A percentile compares a stretch with the other conserved stretches of the same genome.
Conservation (phyloP, 768 basidiomycete species). For the Mycena galopus region DNA sequence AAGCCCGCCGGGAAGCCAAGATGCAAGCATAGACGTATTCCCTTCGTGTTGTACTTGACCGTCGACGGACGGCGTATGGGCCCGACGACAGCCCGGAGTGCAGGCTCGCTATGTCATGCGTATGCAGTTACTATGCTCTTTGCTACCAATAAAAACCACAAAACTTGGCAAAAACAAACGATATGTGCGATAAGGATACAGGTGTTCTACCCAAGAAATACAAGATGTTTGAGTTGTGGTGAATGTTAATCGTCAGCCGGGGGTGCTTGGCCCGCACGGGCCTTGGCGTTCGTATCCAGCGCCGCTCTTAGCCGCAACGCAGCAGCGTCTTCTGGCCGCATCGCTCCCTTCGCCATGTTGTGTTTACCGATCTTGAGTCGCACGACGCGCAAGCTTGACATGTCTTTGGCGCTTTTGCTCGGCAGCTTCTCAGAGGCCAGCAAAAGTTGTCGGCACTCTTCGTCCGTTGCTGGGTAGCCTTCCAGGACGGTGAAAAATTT, state of each 20-base stretch:
- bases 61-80: slow-evolving; percentile 23
- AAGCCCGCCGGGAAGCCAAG: slow-evolving; percentile 75
- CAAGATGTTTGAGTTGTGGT: slow-evolving; percentile 18
- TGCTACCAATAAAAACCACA: slow-evolving; percentile 27
- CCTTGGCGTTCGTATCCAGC: slow-evolving; percentile 67
- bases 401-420: slow-evolving; percentile 47
- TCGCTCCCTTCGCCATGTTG: slow-evolving; percentile 90
- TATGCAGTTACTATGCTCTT: slow-evolving; percentile 32
- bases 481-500: slow-evolving; percentile 87
- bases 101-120: slow-evolving; percentile 29
- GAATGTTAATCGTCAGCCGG: slow-evolving; percentile 11
- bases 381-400: slow-evolving; percentile 58
- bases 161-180: slow-evolving; percentile 34
- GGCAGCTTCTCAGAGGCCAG: slow-evolving; percentile 54
- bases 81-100: slow-evolving; percentile 25
- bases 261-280: slow-evolving; percentile 47
- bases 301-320: slow-evolving; percentile 78
- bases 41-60: slow-evolving; percentile 39
- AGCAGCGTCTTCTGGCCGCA: slow-evolving; percentile 86
- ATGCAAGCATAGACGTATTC: slow-evolving; percentile 54
- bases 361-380: slow-evolving; percentile 78
- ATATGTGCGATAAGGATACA: slow-evolving; percentile 28
- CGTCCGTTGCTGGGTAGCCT: slow-evolving; percentile 78
- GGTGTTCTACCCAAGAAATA: slow-evolving; percentile 32
- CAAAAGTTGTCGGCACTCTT: slow-evolving; percentile 79